Percentiles rank a stretch among this genome's conserved stretches.
phyloP scores from a whole-genome alignment of 139 green algal genomes.

The Coccomyxa sp. region DNA sequence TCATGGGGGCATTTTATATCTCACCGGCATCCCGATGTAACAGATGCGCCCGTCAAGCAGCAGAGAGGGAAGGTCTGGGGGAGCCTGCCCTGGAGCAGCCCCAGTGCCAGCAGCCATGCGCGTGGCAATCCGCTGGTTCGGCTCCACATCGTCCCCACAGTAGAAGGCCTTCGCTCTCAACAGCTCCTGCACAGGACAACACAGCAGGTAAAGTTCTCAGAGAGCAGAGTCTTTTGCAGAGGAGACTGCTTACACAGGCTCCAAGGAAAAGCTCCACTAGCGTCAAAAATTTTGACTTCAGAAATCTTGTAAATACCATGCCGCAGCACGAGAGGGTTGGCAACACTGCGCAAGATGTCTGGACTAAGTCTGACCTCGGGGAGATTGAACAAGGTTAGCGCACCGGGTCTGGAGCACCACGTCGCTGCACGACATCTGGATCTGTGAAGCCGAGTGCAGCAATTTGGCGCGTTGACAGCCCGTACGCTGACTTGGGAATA shows the following conservation, averaged over 20 bases:
- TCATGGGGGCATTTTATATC: background rate
- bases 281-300: background rate
- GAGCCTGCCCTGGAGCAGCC: conserved; percentile 46
- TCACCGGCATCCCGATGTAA: conserved; percentile 98
- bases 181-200: conserved; percentile 13
- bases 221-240: background rate
- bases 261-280: background rate
- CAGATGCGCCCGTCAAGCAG: conserved; percentile 94
- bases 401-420: background rate
- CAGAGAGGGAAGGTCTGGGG: conserved; percentile 94
- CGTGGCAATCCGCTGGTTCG: conserved; percentile 18
- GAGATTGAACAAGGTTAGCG: background rate
- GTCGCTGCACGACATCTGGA: background rate
- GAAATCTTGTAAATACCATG: background rate
- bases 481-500: conserved; percentile 28
- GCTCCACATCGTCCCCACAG: conserved; percentile 33
- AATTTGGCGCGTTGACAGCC: conserved; percentile 51
- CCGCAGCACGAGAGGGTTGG: background rate
- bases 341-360: background rate
- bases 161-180: conserved; percentile 48
- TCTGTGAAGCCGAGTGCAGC: conserved; percentile 39
- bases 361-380: background rate
- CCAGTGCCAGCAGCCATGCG: conserved; percentile 30
- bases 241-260: background rate
- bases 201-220: background rate